Conservation (phyloP, 805 yeast species). For the Candida dajiaensis region DNA sequence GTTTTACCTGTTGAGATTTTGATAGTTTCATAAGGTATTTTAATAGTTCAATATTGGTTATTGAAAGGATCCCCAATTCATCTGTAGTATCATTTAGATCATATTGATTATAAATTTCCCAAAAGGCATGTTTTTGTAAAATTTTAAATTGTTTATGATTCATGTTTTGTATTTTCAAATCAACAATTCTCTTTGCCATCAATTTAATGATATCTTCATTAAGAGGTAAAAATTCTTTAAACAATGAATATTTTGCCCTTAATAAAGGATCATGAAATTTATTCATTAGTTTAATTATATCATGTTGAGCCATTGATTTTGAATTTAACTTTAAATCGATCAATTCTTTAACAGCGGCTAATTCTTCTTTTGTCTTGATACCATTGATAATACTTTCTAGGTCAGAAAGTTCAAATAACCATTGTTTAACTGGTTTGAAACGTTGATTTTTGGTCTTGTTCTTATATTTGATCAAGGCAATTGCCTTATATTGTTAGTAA, state of each 20-base stretch:
- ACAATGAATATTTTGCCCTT: background rate
- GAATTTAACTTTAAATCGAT: background rate
- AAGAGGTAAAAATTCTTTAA: background rate
- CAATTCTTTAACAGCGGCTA: background rate
- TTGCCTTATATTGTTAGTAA: slow-evolving; percentile 7
- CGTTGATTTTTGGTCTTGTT: slow-evolving; percentile 1
- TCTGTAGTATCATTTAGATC: background rate
- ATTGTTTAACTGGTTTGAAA: background rate
- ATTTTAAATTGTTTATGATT: background rate
- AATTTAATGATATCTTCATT: background rate
- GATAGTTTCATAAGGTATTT: background rate
- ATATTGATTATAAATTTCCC: background rate
- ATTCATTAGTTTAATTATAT: background rate
- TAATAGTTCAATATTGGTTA: background rate
- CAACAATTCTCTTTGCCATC: background rate
- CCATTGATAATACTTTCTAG: background rate
- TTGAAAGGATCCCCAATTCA: background rate
- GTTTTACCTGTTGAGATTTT: background rate
- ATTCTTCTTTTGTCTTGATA: background rate
- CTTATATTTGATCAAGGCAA: slow-evolving; percentile 16
- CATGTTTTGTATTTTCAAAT: background rate
- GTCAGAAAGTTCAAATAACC: background rate
- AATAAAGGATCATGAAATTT: background rate
- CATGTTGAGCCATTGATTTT: background rate
- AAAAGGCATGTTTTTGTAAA: background rate